These are phyloP conservation scores for Wallacemonas sp. DNA, from an alignment of 208 protist species.

Conservation along the genomic window DNA sequence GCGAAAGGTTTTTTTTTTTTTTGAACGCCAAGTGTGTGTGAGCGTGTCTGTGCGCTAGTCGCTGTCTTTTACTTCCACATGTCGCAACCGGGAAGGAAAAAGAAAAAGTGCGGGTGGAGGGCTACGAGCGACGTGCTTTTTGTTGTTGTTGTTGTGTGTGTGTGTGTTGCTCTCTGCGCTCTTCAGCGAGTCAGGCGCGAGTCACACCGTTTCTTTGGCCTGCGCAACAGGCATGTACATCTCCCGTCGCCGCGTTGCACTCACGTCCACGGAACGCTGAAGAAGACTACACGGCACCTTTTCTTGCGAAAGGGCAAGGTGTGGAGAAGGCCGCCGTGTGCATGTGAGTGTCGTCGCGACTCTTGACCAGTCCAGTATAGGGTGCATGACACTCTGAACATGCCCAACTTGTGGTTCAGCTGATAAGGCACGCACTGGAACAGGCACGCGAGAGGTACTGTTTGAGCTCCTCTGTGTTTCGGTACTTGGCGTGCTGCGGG, in stretches of 20 bases:
- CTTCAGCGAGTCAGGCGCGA: not conserved
- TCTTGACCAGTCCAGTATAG: conserved; percentile 2
- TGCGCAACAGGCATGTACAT: not conserved
- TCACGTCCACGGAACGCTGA: not conserved
- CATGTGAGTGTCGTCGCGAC: not conserved
- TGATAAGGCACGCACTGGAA: conserved; percentile 21
- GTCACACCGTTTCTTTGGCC: too few species aligned
- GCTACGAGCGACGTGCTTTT: too few species aligned
- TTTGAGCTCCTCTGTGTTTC: not conserved
- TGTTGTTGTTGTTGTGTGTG: too few species aligned
- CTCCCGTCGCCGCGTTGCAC: not conserved
- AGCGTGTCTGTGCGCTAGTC: too few species aligned
- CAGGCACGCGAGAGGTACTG: not conserved
- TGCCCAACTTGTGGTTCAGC: conserved; percentile 22
- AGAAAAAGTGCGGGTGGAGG: too few species aligned
- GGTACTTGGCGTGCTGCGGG: not conserved
- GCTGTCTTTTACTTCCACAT: too few species aligned
- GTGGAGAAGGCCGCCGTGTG: not conserved
- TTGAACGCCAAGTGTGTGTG: not conserved
- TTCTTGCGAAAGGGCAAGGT: not conserved
- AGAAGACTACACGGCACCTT: not conserved
- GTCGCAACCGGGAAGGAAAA: too few species aligned
- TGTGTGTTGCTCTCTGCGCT: not conserved
- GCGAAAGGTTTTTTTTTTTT: too few species aligned
- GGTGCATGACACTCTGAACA: conserved; percentile 56